Evolutionary conservation across 805 yeast genomes (phyloP).

Genomic region (Debaryomyces maramus): DNA sequence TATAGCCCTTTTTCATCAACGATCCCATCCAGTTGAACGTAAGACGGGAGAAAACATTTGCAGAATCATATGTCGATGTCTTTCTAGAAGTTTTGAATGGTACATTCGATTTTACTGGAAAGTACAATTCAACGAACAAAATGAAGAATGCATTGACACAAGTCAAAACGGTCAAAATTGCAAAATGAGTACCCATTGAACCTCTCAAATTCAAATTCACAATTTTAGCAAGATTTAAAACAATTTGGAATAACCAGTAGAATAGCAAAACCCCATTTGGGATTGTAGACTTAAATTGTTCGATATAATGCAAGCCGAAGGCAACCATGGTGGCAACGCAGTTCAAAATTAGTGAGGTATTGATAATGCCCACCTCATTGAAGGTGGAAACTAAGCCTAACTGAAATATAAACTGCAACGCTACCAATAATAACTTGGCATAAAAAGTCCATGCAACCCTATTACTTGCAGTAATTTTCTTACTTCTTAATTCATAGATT

Average conservation of each 20-base stretch:
- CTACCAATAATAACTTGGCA: conserved; percentile 40
- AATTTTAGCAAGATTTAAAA: conserved; percentile 49
- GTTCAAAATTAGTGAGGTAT: conserved; percentile 25
- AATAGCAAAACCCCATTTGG: conserved; percentile 69
- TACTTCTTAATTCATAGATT: conserved; percentile 29
- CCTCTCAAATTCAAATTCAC: conserved; percentile 41
- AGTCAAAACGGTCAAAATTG: conserved; percentile 29
- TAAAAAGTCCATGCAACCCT: conserved; percentile 40
- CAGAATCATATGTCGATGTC: conserved; percentile 49
- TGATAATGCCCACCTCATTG: conserved; percentile 23
- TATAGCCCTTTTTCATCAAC: conserved; percentile 76
- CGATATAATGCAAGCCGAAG: conserved; percentile 62
- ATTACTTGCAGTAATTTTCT: conserved; percentile 25
- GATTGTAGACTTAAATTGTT: conserved; percentile 62
- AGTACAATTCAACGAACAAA: conserved; percentile 43
- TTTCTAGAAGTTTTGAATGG: conserved; percentile 21
- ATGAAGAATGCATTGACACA: conserved; percentile 42
- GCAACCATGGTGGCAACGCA: conserved; percentile 51
- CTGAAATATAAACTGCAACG: conserved; percentile 41
- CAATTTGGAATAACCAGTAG: conserved; percentile 66
- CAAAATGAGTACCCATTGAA: conserved; percentile 17
- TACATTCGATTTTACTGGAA: conserved; percentile 32
- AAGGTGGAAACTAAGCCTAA: conserved; percentile 14
- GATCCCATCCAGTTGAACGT: conserved; percentile 92
- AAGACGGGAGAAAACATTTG: conserved; percentile 71